phyloP scores from a whole-genome alignment of 1,284 basidiomycete species.

The Vanrija pseudolonga region DNA sequence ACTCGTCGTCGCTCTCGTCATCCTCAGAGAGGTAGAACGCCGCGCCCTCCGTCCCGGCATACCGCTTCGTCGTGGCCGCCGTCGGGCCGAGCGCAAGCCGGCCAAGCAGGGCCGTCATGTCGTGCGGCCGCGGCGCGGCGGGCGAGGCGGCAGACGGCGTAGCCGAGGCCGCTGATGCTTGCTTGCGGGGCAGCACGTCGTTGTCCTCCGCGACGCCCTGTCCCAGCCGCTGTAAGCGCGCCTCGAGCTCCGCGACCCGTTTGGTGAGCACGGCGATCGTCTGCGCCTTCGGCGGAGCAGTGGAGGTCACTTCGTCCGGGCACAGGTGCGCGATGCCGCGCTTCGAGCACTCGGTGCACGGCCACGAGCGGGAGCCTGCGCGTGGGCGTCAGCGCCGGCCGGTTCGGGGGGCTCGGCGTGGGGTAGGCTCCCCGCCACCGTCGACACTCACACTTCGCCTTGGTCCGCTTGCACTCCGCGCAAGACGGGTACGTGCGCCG shows the following conservation, averaged over 20 bases:
- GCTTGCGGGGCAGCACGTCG: not conserved
- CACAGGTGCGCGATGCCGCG: constrained; percentile 15
- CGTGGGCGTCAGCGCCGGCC: too few species aligned
- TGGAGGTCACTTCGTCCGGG: constrained; percentile 13
- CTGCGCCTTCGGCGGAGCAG: constrained; percentile 13
- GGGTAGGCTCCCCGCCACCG: too few species aligned
- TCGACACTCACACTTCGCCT: constrained; percentile 18
- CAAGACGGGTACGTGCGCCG: constrained; percentile 16
- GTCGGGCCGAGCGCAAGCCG: constrained; percentile 13
- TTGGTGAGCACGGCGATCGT: constrained; percentile 16
- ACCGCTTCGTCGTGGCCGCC: constrained; percentile 7
- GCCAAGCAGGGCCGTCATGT: constrained; percentile 18
- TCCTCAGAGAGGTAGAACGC: constrained; percentile 16
- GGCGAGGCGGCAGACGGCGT: too few species aligned
- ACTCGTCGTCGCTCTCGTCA: constrained; percentile 7
- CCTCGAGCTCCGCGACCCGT: constrained; percentile 15
- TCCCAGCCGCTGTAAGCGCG: constrained; percentile 7
- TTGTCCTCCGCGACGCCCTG: not conserved
- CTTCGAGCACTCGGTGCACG: constrained; percentile 19
- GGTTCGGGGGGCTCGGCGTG: too few species aligned
- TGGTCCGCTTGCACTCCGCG: constrained; percentile 18
- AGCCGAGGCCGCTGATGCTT: not conserved
- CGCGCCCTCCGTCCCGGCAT: constrained; percentile 13
- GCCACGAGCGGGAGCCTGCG: constrained; percentile 13
- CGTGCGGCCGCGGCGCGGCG: constrained; percentile 1